Evolutionary conservation across 129 eudicot species (phyloP).

Genomic region (Arctium lappa): DNA sequence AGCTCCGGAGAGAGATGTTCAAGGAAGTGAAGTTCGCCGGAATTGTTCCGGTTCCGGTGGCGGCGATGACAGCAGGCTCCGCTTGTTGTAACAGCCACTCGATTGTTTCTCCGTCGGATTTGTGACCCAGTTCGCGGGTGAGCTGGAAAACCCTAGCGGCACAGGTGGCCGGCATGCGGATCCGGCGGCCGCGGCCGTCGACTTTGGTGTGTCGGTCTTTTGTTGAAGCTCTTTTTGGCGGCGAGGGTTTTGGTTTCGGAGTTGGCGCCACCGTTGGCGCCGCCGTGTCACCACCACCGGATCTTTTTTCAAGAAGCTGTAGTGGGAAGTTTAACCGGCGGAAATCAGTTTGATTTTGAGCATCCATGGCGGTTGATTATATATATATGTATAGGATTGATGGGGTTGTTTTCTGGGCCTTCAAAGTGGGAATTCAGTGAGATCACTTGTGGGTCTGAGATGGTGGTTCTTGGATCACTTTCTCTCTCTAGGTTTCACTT

Average conservation of each 20-base stretch:
- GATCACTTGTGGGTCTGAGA: background rate
- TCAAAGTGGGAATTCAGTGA: background rate
- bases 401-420: background rate
- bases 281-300: background rate
- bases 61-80: constrained; percentile 73
- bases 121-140: constrained; percentile 55
- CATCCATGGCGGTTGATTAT: background rate
- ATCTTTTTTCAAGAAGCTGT: constrained; percentile 43
- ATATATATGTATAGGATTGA: background rate
- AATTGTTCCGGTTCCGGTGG: constrained; percentile 77
- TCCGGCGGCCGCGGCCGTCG: constrained; percentile 71
- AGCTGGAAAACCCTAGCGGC: constrained; percentile 82
- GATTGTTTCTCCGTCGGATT: constrained; percentile 14
- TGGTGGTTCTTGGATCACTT: constrained; percentile 29
- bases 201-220: constrained; percentile 69
- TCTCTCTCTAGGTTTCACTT: constrained; percentile 40
- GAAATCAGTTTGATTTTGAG: constrained; percentile 15
- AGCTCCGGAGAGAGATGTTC: constrained; percentile 53
- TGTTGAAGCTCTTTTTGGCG: constrained; percentile 43
- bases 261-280: too few species aligned
- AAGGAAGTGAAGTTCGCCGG: constrained; percentile 67
- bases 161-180: constrained; percentile 75
- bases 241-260: constrained; percentile 32
- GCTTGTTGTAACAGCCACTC: constrained; percentile 60
- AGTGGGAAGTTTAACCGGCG: constrained; percentile 38